These are phyloP conservation scores for Cynara cardunculus DNA, from an alignment of 129 eudicot genomes.

Conservation along the genomic window DNA sequence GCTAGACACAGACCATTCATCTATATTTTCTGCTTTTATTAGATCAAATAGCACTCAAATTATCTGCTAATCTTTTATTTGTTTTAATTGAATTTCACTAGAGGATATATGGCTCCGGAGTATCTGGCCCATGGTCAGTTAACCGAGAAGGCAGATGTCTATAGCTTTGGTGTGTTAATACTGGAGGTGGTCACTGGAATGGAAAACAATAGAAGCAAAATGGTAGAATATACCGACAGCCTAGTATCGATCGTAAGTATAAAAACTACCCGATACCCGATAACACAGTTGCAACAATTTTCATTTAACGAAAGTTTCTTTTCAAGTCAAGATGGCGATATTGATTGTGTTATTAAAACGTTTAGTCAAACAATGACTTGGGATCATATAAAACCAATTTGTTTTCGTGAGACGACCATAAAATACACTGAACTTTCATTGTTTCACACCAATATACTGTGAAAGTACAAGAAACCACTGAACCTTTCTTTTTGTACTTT, in stretches of 20 bases:
- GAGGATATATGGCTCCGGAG: constrained; percentile 75
- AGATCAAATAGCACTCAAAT: not conserved
- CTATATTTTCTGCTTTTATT: not conserved
- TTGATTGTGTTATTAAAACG: not conserved
- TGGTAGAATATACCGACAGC: constrained; percentile 56
- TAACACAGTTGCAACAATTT: too few species aligned
- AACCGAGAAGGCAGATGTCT: constrained; percentile 74
- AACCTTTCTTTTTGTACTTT: too few species aligned
- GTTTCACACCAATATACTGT: too few species aligned
- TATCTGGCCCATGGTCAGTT: constrained; percentile 68
- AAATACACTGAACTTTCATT: too few species aligned
- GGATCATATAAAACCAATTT: too few species aligned
- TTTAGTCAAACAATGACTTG: too few species aligned
- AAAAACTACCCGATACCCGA: not conserved
- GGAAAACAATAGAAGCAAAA: constrained; percentile 52
- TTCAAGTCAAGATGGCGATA: too few species aligned
- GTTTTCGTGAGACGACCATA: too few species aligned
- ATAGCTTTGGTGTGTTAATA: constrained; percentile 66
- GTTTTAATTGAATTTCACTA: not conserved
- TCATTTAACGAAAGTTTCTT: too few species aligned
- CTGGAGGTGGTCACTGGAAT: constrained; percentile 70
- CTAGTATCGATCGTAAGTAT: constrained; percentile 50
- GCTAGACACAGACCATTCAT: not conserved
- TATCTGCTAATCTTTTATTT: not conserved
- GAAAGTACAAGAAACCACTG: too few species aligned